These are phyloP conservation scores for Nigrospora osmanthi DNA, from an alignment of 2,329 filamentous ascomycete genomes.

Conservation along the genomic window DNA sequence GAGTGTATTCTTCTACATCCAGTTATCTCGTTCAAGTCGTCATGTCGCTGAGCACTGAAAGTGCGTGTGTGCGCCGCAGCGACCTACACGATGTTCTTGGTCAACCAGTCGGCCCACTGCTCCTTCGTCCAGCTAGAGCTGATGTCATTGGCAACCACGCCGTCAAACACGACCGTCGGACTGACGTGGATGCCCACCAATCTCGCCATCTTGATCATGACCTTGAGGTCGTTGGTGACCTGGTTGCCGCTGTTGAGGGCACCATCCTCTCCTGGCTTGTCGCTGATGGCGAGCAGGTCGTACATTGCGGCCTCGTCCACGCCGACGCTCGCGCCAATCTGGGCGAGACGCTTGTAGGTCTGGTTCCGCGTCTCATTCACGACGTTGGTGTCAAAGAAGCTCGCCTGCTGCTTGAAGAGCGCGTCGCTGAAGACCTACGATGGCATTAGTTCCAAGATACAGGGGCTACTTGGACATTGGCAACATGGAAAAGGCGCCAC, in stretches of 20 bases:
- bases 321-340: constrained; percentile 62
- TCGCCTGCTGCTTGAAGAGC: constrained; percentile 58
- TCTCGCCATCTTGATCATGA: constrained; percentile 72
- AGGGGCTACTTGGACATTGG: too few species aligned
- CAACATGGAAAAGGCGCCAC: too few species aligned
- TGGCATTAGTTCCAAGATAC: too few species aligned
- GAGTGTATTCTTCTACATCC: too few species aligned
- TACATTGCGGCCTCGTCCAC: constrained; percentile 66
- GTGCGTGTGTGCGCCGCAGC: background rate
- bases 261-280: constrained; percentile 60
- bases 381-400: constrained; percentile 78
- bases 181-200: constrained; percentile 82
- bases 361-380: constrained; percentile 78
- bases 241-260: constrained; percentile 70
- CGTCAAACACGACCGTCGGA: constrained; percentile 84
- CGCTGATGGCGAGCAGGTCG: constrained; percentile 58
- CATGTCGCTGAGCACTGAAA: too few species aligned
- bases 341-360: constrained; percentile 73
- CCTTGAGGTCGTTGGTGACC: constrained; percentile 79
- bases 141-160: constrained; percentile 71
- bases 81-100: constrained; percentile 39
- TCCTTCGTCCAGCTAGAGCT: constrained; percentile 69
- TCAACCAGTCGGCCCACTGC: constrained; percentile 82
- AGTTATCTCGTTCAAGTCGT: too few species aligned
- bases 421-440: constrained; percentile 50